Evolutionary conservation across 2,329 filamentous ascomycete genomes (phyloP), one percentile per base, ranked within the genome.

Genomic region (Periconia macrospinosa): DNA sequence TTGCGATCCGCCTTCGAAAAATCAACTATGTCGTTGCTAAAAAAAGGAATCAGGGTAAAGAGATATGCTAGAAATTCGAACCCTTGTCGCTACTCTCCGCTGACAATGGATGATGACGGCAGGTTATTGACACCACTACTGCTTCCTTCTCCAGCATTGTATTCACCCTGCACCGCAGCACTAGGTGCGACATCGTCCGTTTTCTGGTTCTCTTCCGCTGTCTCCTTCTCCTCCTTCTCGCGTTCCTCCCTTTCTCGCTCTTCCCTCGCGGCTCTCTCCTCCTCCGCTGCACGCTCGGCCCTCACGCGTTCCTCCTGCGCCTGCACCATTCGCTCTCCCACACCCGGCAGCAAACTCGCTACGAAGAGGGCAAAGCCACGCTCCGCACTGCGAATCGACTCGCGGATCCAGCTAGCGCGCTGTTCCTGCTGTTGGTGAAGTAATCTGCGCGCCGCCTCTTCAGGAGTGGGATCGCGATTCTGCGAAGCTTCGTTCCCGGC

Each of bases 301-400:
- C 68, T 54, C 35, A 62, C 61, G 15, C 80, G 76, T 49, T 81
- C 79, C 60, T 83, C 79, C 53, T 81, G 76, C 23, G 81, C 83
- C 57, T 79, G 75, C 14, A 87, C 81, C 65, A 85, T 82, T 8
- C 82, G 75, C 65, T 87, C 85, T 0, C 85, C 84, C 23, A 87
- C 76, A 0, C 85, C 85, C 1, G 85, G 85, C 65, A 85, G 81
- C 47, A 87, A 65, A 67, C 82, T 86, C 0, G 84, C 84, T 33
- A 87, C 66, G 55, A 87, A 85, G n/a, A 87, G 73, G n/a, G 83
- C 82, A 41, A 84, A 63, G 1, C 81, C 81, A 37, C 85, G 76
- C 66, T 87, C 84, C 0, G 77, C 67, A 1, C 78, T 75, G 42
- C 81, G 71, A 17, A 83, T 49, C 5, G 49, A 58, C 13, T 72